Evolutionary conservation across 805 yeast genomes (phyloP), one percentile per base, ranked within the genome.

Genomic region (Zygosaccharomyces pseudorouxii): DNA sequence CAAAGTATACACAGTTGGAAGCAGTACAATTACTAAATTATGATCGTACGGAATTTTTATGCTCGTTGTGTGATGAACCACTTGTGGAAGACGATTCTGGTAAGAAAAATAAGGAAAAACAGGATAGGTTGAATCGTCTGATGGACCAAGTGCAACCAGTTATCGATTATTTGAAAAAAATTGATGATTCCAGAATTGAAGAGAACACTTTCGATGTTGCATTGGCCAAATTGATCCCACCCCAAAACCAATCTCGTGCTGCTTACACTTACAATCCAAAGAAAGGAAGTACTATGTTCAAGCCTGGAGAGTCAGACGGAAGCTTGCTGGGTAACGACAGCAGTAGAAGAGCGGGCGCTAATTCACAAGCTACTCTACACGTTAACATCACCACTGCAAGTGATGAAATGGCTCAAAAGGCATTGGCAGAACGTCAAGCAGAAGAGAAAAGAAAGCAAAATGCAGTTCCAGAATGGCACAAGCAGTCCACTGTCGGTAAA

Each of bases 381-480:
- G 96, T 93, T 49, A 83, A 86, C 56, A 89, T 93, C 56, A 77
- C 85, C 46, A 82, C 95, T 4, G 93, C 92, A 14, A 86, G 82
- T 57, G 97, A 88, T 67, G 95, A 87, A 59, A 80, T 81, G 52
- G 75, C 77, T 55, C 82, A 77, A 62, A 77, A 80, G 56, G 89
- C 83, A 67, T 76, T 77, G 58, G 77, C 73, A 62, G 82, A 81
- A 57, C 72, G 79, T 62, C 84, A 86, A 65, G 68, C 81, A 73
- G 72, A 82, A 77, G 76, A 81, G 79, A 67, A 83, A 77, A 66
- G 90, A 66, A 84, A 86, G 62, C 97, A 92, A 67, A 93, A 93
- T 64, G 97, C 97, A 3, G 75, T 93, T 56, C 99, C 99, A 6
- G 84, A 93, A 25, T 93, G 99, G 99, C 96, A 93, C 64, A 81